Evolutionary conservation across 257 asterid genomes (phyloP).

Genomic region (Plantago major): DNA sequence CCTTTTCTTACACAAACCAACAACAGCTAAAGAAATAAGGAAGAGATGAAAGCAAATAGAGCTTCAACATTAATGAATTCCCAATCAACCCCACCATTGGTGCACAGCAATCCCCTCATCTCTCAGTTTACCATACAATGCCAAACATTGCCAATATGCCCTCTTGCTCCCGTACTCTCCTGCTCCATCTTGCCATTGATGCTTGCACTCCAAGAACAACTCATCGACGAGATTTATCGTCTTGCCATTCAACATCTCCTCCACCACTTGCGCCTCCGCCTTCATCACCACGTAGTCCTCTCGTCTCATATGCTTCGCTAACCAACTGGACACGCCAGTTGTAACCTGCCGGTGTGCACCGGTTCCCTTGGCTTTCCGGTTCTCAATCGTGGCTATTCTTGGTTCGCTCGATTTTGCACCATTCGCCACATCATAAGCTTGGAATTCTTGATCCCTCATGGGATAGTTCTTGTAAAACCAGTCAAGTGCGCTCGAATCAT

Average conservation of each 20-base stretch:
- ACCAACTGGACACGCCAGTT: slow-evolving; percentile 37
- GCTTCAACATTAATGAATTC: background rate
- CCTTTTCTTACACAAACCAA: too few species aligned
- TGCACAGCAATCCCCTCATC: slow-evolving; percentile 64
- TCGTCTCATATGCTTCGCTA: slow-evolving; percentile 30
- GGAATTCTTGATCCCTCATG: slow-evolving; percentile 51
- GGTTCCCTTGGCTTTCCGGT: background rate
- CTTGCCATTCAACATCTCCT: slow-evolving; percentile 45
- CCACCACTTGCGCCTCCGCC: slow-evolving; percentile 54
- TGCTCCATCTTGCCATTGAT: slow-evolving; percentile 33
- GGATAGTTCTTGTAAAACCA: slow-evolving; percentile 76
- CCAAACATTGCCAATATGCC: slow-evolving; percentile 62
- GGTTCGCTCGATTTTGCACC: background rate
- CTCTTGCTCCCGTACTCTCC: slow-evolving; percentile 32
- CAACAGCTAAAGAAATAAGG: too few species aligned
- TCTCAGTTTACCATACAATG: slow-evolving; percentile 43
- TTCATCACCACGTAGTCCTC: slow-evolving; percentile 65
- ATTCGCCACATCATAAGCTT: slow-evolving; percentile 31
- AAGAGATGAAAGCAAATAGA: too few species aligned
- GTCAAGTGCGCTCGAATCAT: slow-evolving; percentile 32
- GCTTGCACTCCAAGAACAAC: slow-evolving; percentile 50
- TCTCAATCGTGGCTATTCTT: background rate
- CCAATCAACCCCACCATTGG: slow-evolving; percentile 52
- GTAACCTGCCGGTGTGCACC: background rate
- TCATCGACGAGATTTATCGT: slow-evolving; percentile 47